phyloP scores from a whole-genome alignment of 768 basidiomycete species.

The Neoboletus magnificus region DNA sequence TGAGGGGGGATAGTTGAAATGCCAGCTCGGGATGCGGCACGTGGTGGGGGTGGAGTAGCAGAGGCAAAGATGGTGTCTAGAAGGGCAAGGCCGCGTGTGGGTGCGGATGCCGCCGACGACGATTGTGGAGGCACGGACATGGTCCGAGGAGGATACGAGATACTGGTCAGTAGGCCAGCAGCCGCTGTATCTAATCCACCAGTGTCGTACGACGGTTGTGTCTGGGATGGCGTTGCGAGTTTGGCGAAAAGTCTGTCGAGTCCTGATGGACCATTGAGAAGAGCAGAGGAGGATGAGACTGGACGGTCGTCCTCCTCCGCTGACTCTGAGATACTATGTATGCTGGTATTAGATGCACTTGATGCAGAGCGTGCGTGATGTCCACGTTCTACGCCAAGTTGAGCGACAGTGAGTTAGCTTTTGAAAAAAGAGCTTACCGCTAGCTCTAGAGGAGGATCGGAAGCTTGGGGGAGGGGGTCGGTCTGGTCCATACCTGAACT shows the following conservation, averaged over 20 bases:
- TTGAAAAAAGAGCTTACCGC: constrained; percentile 17
- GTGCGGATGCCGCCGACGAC: constrained; percentile 26
- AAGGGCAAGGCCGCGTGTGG: constrained; percentile 53
- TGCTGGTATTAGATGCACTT: constrained; percentile 34
- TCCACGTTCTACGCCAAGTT: constrained; percentile 19
- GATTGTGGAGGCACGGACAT: constrained; percentile 28
- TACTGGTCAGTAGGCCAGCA: constrained; percentile 44
- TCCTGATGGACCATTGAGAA: constrained; percentile 31
- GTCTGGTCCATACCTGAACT: constrained; percentile 66
- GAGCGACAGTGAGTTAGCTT: not conserved
- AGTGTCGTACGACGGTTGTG: constrained; percentile 19
- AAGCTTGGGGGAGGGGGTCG: constrained; percentile 59
- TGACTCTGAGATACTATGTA: constrained; percentile 35
- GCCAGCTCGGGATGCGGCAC: constrained; percentile 16
- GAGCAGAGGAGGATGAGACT: constrained; percentile 8
- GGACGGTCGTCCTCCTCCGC: constrained; percentile 24
- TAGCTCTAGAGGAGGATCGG: constrained; percentile 30
- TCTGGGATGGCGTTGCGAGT: constrained; percentile 25
- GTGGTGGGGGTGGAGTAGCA: constrained; percentile 37
- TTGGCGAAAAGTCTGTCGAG: constrained; percentile 46
- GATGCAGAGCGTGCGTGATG: constrained; percentile 30
- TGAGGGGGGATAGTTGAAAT: constrained; percentile 18
- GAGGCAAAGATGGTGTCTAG: constrained; percentile 76
- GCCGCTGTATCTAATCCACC: constrained; percentile 34
- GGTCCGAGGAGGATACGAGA: constrained; percentile 41